These are phyloP conservation scores for Cercospora sp. DNA, from an alignment of 2,329 filamentous ascomycete species.

Conservation along the genomic window DNA sequence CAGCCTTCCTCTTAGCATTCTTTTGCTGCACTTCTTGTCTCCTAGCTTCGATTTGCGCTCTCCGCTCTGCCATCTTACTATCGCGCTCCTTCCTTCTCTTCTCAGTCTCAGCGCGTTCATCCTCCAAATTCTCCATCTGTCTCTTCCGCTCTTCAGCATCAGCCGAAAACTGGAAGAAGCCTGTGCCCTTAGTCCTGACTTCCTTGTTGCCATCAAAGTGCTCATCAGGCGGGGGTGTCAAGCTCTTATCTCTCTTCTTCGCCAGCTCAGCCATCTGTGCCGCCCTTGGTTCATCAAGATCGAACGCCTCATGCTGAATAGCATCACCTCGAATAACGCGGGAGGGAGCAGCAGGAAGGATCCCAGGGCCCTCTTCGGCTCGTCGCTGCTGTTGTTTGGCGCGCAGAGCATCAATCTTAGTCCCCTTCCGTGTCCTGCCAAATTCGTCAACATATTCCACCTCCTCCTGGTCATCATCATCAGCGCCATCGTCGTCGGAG, in stretches of 20 bases:
- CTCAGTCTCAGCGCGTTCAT: constrained; percentile 69
- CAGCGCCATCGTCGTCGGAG: constrained; percentile 44
- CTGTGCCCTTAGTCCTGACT: constrained; percentile 82
- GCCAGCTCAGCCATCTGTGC: constrained; percentile 77
- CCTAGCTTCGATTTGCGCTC: constrained; percentile 54
- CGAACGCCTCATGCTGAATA: constrained; percentile 81
- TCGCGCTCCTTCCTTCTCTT: constrained; percentile 59
- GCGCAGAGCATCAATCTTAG: constrained; percentile 66
- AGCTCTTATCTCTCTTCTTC: constrained; percentile 71
- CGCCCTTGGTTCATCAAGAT: constrained; percentile 63
- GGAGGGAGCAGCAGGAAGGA: constrained; percentile 64
- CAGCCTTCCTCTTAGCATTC: constrained; percentile 62
- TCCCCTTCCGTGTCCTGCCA: constrained; percentile 75
- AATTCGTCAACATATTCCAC: constrained; percentile 92
- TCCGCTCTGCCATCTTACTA: constrained; percentile 52
- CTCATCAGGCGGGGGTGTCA: constrained; percentile 74
- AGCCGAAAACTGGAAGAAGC: constrained; percentile 85
- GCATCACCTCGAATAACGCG: constrained; percentile 82
- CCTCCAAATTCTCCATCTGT: constrained; percentile 75
- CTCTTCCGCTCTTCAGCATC: constrained; percentile 65
- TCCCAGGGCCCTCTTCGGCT: constrained; percentile 66
- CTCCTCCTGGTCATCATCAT: constrained; percentile 54
- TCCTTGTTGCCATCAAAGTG: constrained; percentile 88
- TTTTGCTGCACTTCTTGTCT: constrained; percentile 25
- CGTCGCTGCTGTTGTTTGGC: constrained; percentile 57